Percentiles rank a stretch among this genome's conserved stretches.
Evolutionary conservation across 2,329 filamentous ascomycete genomes (phyloP).

Genomic region (Ophiostoma ulmi): DNA sequence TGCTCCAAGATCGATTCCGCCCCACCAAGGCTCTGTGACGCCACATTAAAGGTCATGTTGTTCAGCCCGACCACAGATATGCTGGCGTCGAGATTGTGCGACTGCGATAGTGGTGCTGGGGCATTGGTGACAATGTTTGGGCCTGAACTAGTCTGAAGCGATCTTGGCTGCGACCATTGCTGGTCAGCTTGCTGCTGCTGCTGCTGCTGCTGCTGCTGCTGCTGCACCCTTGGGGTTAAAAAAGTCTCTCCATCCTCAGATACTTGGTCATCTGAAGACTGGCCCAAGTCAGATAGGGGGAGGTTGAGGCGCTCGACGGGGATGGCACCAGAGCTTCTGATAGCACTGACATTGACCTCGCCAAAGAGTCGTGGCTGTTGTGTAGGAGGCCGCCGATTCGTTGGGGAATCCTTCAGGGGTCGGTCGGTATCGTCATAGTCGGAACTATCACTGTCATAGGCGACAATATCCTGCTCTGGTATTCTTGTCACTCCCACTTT

Average conservation of each 20-base stretch:
- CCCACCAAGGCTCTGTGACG: slow-evolving; percentile 52
- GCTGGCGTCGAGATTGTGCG: slow-evolving; percentile 27
- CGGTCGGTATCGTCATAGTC: slow-evolving; percentile 31
- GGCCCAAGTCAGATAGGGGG: slow-evolving; percentile 42
- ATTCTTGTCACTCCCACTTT: slow-evolving; percentile 43
- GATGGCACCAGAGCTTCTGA: slow-evolving; percentile 51
- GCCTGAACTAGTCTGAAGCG: slow-evolving; percentile 22
- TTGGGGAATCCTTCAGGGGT: slow-evolving; percentile 7
- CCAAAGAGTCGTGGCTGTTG: slow-evolving; percentile 45
- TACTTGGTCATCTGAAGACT: slow-evolving; percentile 45
- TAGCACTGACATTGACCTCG: slow-evolving; percentile 50
- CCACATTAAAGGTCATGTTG: slow-evolving; percentile 48
- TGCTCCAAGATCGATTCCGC: slow-evolving; percentile 43
- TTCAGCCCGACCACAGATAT: slow-evolving; percentile 48
- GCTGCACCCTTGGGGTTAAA: slow-evolving; percentile 19
- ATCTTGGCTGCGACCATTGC: slow-evolving; percentile 27
- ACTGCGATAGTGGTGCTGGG: slow-evolving; percentile 30
- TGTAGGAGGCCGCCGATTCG: background rate
- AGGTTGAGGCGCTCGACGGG: slow-evolving; percentile 47
- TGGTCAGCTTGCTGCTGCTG: slow-evolving; percentile 14
- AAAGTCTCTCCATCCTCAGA: slow-evolving; percentile 36
- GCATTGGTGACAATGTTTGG: slow-evolving; percentile 23
- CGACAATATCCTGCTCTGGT: slow-evolving; percentile 64
- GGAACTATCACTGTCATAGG: slow-evolving; percentile 29
- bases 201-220: slow-evolving; percentile 20